Evolutionary conservation across 75 land plant genomes (phyloP).

Genomic region (Ceratopteris richardii): DNA sequence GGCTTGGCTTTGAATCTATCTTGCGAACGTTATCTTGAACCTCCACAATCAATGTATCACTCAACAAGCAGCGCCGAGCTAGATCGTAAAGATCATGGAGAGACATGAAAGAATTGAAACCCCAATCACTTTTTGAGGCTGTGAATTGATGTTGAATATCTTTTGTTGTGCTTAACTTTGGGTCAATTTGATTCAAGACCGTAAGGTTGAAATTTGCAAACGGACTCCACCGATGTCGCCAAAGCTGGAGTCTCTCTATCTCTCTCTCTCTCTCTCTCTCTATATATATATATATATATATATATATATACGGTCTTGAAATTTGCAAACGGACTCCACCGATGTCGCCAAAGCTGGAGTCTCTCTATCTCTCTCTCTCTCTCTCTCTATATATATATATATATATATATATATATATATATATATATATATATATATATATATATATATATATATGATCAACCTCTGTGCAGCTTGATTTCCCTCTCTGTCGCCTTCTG

Average conservation of each 20-base stretch:
- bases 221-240: slow-evolving; percentile 66
- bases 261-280: no score
- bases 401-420: no score
- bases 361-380: no score
- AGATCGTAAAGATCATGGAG: slow-evolving; percentile 77
- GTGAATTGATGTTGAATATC: slow-evolving; percentile 92
- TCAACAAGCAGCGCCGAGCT: slow-evolving; percentile 56
- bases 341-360: slow-evolving; percentile 43
- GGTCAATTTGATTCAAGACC: slow-evolving; percentile 51
- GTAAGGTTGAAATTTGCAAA: slow-evolving; percentile 57
- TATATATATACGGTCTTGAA: no score
- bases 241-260: slow-evolving; percentile 32
- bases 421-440: no score
- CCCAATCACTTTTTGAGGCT: slow-evolving; percentile 92
- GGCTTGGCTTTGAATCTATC: no score
- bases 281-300: no score
- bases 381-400: no score
- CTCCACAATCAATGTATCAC: slow-evolving; percentile 63
- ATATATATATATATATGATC: no score
- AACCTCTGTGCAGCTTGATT: no score
- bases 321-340: slow-evolving; percentile 65
- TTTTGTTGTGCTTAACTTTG: slow-evolving; percentile 45
- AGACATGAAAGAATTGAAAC: slow-evolving; percentile 95
- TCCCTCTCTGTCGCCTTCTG: no score
- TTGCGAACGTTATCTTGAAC: slow-evolving; percentile 64